phyloP scores from a whole-genome alignment of 345 rosid genomes.

The Toxicodendron radicans region DNA sequence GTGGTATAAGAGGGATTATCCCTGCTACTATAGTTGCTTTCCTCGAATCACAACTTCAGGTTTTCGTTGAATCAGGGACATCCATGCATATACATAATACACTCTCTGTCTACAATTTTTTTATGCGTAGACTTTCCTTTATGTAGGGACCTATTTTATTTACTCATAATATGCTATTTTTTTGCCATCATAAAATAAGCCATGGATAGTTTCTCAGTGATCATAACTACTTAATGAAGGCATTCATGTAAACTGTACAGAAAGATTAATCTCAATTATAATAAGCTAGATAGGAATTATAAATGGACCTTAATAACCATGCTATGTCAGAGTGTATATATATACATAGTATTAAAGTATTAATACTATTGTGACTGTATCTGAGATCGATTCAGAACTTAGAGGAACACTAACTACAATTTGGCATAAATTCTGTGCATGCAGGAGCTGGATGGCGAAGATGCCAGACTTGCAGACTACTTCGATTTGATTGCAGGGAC shows the following conservation, averaged over 20 bases:
- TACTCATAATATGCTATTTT: too few relatives aligned
- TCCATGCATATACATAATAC: neutral
- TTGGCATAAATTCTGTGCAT: neutral
- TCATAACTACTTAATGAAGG: too few relatives aligned
- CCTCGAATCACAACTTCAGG: conserved; percentile 42
- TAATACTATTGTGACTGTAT: neutral
- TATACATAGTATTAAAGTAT: too few relatives aligned
- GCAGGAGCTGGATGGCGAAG: conserved; percentile 52
- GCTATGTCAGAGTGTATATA: too few relatives aligned
- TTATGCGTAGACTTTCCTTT: too few relatives aligned
- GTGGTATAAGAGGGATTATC: conserved; percentile 47
- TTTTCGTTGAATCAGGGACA: neutral
- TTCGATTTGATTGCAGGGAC: conserved; percentile 54
- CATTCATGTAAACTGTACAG: too few relatives aligned
- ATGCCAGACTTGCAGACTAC: conserved; percentile 52
- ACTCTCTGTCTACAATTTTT: too few relatives aligned
- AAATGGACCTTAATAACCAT: too few relatives aligned
- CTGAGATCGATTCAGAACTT: neutral
- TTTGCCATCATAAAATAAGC: too few relatives aligned
- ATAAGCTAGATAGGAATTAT: neutral
- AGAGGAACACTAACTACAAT: neutral
- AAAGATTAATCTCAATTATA: neutral
- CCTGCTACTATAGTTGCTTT: conserved; percentile 36
- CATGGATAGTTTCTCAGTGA: too few relatives aligned
- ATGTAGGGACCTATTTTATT: too few relatives aligned